A percentile compares a stretch with the other conserved stretches of the same genome.
Evolutionary conservation across 148 eudicot genomes (phyloP).

Genomic region (Diospyros kaki): DNA sequence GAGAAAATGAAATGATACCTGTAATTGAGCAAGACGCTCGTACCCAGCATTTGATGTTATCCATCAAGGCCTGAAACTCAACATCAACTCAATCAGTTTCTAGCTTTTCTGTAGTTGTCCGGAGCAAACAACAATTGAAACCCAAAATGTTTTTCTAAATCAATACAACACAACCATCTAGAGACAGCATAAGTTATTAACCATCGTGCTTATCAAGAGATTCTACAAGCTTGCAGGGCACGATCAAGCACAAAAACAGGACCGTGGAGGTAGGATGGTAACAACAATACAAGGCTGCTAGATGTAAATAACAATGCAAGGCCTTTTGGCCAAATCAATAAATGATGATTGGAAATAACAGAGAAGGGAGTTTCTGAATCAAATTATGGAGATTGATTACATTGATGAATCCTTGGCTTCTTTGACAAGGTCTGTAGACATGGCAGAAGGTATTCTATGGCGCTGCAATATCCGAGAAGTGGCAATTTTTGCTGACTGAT

Average conservation of each 20-base stretch:
- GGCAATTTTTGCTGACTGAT: constrained; percentile 66
- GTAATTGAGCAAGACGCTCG: constrained; percentile 91
- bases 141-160: background rate
- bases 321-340: too few species aligned
- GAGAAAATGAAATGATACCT: constrained; percentile 38
- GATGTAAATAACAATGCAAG: background rate
- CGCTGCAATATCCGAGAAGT: constrained; percentile 76
- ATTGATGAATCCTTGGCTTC: constrained; percentile 22
- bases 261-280: too few species aligned
- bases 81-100: background rate
- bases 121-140: background rate
- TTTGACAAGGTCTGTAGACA: constrained; percentile 56
- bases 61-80: constrained; percentile 72
- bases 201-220: background rate
- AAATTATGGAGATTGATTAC: background rate
- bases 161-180: background rate
- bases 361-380: background rate
- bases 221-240: background rate
- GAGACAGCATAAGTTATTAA: background rate
- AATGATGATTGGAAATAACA: too few species aligned
- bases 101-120: background rate
- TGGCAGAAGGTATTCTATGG: constrained; percentile 77
- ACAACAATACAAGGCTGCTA: too few species aligned
- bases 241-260: too few species aligned
- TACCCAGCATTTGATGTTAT: constrained; percentile 86